A percentile compares a stretch with the other conserved stretches of the same genome.
phyloP scores from a whole-genome alignment of 2,329 filamentous ascomycete species.

The Neurospora sp. region DNA sequence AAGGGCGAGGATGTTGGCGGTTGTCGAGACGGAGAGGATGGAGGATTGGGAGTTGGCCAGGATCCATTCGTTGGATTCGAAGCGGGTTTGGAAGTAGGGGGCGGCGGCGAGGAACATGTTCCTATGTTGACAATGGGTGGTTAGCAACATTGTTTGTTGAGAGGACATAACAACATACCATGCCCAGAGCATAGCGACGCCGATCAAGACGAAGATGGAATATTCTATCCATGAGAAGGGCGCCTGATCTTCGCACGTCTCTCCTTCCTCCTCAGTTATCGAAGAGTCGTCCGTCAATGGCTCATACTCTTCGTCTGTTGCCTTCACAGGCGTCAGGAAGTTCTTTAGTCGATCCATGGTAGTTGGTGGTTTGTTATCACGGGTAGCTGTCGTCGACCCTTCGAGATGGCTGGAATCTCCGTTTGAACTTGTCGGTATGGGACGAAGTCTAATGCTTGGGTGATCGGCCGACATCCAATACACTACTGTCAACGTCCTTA shows the following conservation, averaged over 20 bases:
- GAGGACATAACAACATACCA: slow-evolving; percentile 50
- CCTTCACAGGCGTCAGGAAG: slow-evolving; percentile 23
- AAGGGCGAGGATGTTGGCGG: slow-evolving; percentile 71
- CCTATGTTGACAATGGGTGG: slow-evolving; percentile 37
- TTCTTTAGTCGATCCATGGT: slow-evolving; percentile 31
- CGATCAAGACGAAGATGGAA: slow-evolving; percentile 71
- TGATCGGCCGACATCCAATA: not conserved
- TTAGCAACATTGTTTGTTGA: not conserved
- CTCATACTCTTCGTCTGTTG: slow-evolving; percentile 19
- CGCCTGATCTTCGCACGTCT: slow-evolving; percentile 24
- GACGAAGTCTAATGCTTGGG: not conserved
- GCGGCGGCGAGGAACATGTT: slow-evolving; percentile 97
- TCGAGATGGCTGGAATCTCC: not conserved
- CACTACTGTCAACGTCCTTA: not conserved
- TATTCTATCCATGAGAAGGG: slow-evolving; percentile 84
- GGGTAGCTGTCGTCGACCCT: not conserved
- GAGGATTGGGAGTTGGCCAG: slow-evolving; percentile 79
- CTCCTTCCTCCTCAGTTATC: slow-evolving; percentile 19
- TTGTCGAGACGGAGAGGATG: slow-evolving; percentile 76
- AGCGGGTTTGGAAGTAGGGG: slow-evolving; percentile 83
- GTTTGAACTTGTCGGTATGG: not conserved
- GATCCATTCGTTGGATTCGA: slow-evolving; percentile 60
- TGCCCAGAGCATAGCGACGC: slow-evolving; percentile 93
- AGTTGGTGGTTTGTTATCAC: not conserved
- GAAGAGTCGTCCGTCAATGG: slow-evolving; percentile 21